These are phyloP conservation scores for Mycena alexandri DNA, from an alignment of 768 basidiomycete genomes.

Conservation along the genomic window DNA sequence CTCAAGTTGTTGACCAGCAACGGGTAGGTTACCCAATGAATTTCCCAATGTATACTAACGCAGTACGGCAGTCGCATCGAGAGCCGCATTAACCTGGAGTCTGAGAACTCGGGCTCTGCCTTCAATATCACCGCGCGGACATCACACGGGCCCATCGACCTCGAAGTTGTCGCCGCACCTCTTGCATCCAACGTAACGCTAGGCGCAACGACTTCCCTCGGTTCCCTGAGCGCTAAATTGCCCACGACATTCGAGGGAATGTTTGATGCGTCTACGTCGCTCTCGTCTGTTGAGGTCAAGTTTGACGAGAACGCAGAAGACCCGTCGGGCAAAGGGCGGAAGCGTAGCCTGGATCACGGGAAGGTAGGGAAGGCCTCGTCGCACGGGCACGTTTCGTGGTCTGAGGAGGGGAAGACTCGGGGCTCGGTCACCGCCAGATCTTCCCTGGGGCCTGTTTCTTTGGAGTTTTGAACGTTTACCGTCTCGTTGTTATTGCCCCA, in stretches of 20 bases:
- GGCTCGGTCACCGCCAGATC: slow-evolving; percentile 19
- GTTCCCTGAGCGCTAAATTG: slow-evolving; percentile 1
- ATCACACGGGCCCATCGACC: slow-evolving; percentile 10
- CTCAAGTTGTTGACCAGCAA: slow-evolving; percentile 26
- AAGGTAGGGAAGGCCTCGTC: not conserved
- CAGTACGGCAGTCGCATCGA: slow-evolving; percentile 10
- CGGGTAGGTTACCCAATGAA: slow-evolving; percentile 3
- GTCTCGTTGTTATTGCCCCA: too few relatives aligned
- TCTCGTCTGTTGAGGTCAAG: not conserved
- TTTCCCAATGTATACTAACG: not conserved
- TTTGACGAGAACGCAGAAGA: slow-evolving; percentile 19
- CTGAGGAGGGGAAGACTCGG: slow-evolving; percentile 20
- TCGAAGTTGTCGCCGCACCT: slow-evolving; percentile 18
- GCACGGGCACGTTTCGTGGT: slow-evolving; percentile 22
- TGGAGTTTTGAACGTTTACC: slow-evolving; percentile 6
- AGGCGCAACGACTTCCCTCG: slow-evolving; percentile 23
- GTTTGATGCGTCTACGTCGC: slow-evolving; percentile 14
- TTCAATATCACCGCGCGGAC: slow-evolving; percentile 29
- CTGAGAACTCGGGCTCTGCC: not conserved
- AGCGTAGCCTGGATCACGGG: slow-evolving; percentile 3
- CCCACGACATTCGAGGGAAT: slow-evolving; percentile 27
- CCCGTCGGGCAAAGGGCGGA: slow-evolving; percentile 23
- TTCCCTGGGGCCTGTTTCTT: slow-evolving; percentile 10
- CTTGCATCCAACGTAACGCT: slow-evolving; percentile 11
- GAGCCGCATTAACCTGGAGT: slow-evolving; percentile 20